These are phyloP conservation scores for Leucosporidium yakuticum DNA, from an alignment of 768 basidiomycete genomes.

Conservation along the genomic window DNA sequence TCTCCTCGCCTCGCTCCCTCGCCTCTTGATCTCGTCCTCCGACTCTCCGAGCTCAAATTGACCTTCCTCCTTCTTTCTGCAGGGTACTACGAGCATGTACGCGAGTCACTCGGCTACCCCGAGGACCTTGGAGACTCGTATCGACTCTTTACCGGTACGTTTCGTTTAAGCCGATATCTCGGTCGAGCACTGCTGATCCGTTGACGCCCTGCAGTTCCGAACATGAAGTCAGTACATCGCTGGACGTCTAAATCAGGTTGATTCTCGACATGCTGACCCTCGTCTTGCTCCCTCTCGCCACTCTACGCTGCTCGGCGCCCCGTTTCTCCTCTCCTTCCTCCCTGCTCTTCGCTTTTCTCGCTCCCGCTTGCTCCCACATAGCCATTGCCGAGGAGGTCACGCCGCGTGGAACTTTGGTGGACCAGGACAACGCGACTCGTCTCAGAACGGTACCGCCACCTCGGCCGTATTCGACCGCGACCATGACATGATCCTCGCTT, in stretches of 20 bases:
- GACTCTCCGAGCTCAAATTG: too few species aligned
- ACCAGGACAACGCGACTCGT: conserved; percentile 3
- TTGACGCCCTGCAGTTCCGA: neutral
- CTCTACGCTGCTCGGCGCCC: neutral
- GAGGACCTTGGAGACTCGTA: conserved; percentile 15
- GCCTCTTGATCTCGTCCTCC: too few species aligned
- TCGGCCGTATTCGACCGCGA: conserved; percentile 18
- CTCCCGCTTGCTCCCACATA: neutral
- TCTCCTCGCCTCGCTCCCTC: neutral
- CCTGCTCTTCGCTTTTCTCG: too few species aligned
- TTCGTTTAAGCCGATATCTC: neutral
- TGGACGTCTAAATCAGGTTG: too few species aligned
- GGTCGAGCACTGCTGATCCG: neutral
- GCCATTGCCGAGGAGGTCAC: conserved; percentile 12
- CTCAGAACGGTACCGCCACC: conserved; percentile 9
- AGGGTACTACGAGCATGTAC: conserved; percentile 18
- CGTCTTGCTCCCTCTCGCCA: too few species aligned
- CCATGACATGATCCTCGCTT: conserved; percentile 33
- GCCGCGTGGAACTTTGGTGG: conserved; percentile 19
- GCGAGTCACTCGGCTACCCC: conserved; percentile 13
- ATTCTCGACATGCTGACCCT: too few species aligned
- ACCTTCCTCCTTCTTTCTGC: neutral
- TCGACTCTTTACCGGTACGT: conserved; percentile 9
- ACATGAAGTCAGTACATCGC: neutral
- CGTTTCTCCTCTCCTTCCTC: neutral